phyloP scores from a whole-genome alignment of 139 green algal species.

The Zygnema circumcarinatum region DNA sequence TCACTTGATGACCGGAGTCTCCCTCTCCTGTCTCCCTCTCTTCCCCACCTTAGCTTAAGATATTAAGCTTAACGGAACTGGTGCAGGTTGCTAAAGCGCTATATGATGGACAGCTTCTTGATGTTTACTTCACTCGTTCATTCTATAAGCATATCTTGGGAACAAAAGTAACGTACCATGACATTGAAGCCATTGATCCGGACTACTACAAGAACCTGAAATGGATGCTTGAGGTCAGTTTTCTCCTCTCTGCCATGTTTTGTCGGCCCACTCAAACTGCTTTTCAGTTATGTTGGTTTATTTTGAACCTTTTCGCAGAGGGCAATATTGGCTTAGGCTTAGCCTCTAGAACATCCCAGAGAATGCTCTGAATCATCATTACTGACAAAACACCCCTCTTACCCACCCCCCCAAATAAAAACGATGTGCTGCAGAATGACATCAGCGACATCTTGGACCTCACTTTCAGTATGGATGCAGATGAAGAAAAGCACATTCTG shows the following conservation, averaged over 20 bases:
- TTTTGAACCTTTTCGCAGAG: no score
- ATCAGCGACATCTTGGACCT: constrained; percentile 94
- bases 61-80: no score
- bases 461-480: constrained; percentile 79
- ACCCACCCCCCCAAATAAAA: no score
- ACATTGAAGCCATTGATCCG: constrained; percentile 97
- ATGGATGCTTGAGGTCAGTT: constrained; percentile 84
- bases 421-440: constrained; percentile 74
- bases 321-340: no score
- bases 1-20: no score
- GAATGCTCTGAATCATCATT: no score
- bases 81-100: constrained; percentile 77
- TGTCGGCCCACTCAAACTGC: no score
- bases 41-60: no score
- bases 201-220: constrained; percentile 93
- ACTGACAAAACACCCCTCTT: no score
- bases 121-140: constrained; percentile 97
- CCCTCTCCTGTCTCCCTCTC: no score
- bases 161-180: constrained; percentile 84
- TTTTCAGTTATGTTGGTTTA: no score
- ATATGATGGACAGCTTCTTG: constrained; percentile 78
- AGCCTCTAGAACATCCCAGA: no score
- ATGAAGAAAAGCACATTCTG: constrained; percentile 63
- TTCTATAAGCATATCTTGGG: constrained; percentile 99
- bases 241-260: neutral